phyloP scores from a whole-genome alignment of 345 rosid species.

The Passiflora organensis region DNA sequence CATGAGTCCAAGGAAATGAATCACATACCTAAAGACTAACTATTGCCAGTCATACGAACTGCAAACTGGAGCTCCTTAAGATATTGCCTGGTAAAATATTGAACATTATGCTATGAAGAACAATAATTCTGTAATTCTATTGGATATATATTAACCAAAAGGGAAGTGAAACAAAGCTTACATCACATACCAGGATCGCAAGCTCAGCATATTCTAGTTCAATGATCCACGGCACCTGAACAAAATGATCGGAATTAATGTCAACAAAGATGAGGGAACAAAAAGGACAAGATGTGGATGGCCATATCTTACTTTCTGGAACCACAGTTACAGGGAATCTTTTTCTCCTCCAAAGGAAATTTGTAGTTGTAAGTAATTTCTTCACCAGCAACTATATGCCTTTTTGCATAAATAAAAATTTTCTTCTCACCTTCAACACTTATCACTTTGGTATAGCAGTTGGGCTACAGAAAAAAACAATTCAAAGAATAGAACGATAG shows the following conservation, averaged over 20 bases:
- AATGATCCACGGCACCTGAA: constrained; percentile 91
- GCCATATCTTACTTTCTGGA: constrained; percentile 68
- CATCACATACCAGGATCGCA: constrained; percentile 20
- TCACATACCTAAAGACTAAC: not conserved
- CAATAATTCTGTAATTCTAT: not conserved
- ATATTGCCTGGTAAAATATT: constrained; percentile 16
- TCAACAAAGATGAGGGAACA: not conserved
- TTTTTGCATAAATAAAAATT: constrained; percentile 91
- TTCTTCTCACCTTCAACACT: constrained; percentile 88
- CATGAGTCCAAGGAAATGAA: too few relatives aligned
- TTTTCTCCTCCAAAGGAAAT: constrained; percentile 90
- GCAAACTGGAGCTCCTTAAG: not conserved
- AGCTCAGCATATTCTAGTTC: constrained; percentile 43
- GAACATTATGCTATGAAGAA: constrained; percentile 1
- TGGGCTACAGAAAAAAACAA: constrained; percentile 63
- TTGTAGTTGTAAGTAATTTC: constrained; percentile 95
- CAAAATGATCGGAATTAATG: constrained; percentile 13
- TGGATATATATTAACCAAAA: not conserved
- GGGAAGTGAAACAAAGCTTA: constrained; percentile 6
- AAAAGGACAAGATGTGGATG: constrained; percentile 9
- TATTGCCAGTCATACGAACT: not conserved
- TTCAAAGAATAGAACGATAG: constrained; percentile 16
- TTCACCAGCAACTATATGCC: constrained; percentile 80
- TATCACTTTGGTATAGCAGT: constrained; percentile 96
- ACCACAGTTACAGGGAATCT: constrained; percentile 97